Percentiles rank a stretch among this genome's conserved stretches.
phyloP scores from a whole-genome alignment of 208 protist genomes.

The Crithidia bombi region DNA sequence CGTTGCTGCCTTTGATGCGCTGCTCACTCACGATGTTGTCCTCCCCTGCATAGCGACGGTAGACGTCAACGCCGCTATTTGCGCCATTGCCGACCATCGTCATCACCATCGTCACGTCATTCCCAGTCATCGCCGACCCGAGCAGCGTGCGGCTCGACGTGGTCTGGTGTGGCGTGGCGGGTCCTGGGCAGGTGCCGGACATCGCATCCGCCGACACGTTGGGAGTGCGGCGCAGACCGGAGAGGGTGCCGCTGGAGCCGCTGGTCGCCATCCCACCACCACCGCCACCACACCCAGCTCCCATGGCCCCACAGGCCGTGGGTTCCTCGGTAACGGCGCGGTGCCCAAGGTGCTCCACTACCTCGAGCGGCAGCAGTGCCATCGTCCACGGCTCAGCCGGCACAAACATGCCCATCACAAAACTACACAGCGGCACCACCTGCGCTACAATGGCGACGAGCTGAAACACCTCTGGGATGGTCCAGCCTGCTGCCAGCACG shows the following conservation, averaged over 20 bases:
- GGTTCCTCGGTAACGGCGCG: constrained; percentile 24
- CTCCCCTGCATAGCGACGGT: constrained; percentile 60
- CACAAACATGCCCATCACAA: constrained; percentile 82
- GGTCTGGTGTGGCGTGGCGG: constrained; percentile 4
- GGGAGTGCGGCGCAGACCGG: constrained; percentile 3
- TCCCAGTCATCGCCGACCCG: constrained; percentile 3
- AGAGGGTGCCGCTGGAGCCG: constrained; percentile 8
- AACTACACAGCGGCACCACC: constrained; percentile 72
- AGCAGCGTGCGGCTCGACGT: constrained; percentile 5
- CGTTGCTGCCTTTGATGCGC: constrained; percentile 57
- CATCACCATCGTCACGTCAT: not conserved
- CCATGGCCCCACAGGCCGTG: not conserved
- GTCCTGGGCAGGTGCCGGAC: constrained; percentile 17
- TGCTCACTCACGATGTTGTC: constrained; percentile 73
- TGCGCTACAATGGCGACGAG: constrained; percentile 68
- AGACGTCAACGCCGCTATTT: constrained; percentile 33
- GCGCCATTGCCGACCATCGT: not conserved
- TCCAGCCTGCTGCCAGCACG: constrained; percentile 62
- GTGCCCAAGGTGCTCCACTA: constrained; percentile 39
- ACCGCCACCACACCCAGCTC: not conserved
- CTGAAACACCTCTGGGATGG: constrained; percentile 82
- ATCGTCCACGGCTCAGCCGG: constrained; percentile 70
- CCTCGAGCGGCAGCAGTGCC: constrained; percentile 54
- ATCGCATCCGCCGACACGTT: not conserved
- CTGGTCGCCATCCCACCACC: constrained; percentile 20